Base-by-base conservation (phyloP, 23 red algal genomes). In the Gracilariopsis chorda region DNA sequence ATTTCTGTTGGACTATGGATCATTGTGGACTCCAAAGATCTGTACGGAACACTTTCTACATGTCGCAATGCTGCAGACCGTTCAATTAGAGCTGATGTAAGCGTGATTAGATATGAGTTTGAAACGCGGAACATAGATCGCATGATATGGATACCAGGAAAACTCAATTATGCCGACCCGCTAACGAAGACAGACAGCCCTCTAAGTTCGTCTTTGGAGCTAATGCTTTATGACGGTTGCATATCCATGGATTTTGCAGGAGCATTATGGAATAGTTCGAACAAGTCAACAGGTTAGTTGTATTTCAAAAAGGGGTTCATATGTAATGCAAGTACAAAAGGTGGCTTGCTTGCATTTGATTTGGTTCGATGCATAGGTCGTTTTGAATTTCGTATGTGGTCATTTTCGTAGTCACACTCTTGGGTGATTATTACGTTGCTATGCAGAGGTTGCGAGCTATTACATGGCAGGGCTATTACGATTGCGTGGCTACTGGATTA, bases 181-280 rank as follows among this genome's bases (percentile, higher is more conserved):
- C 51, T 89, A 45, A 89, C 43, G 8, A 89, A 78, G 53, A 76
- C 58, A 17, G 84, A 89, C 1, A 89, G 65, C 21, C 16, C 65
- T 60, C 37, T 89, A 27, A 77, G 9, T 11, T 7, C 44, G 7
- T 29, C 62, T 21, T 47, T 89, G 0, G n/a, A 48, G 28, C 17
- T 60, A 1, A 78, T 40, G n/a, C 82, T 77, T 11, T 59, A 16
- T 77, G 0, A 56, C 65, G 20, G 84, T 41, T 25, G 23, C 7
- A 12, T 60, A n/a, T 60, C 55, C 30, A 12, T 60, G 7, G 55
- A 60, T 27, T 60, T 60, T 60, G 55, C 8, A 12, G 7, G 5
- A 6, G 55, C 55, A 21, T 7, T 60, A 7, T 60, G n/a, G 5
- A 60, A 21, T 6, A 60, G 55, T 21, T 60, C 20, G 20, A 12